Evolutionary conservation across 1,284 basidiomycete species (phyloP), one percentile per base, ranked within the genome.

Genomic region (Boletus sp.): DNA sequence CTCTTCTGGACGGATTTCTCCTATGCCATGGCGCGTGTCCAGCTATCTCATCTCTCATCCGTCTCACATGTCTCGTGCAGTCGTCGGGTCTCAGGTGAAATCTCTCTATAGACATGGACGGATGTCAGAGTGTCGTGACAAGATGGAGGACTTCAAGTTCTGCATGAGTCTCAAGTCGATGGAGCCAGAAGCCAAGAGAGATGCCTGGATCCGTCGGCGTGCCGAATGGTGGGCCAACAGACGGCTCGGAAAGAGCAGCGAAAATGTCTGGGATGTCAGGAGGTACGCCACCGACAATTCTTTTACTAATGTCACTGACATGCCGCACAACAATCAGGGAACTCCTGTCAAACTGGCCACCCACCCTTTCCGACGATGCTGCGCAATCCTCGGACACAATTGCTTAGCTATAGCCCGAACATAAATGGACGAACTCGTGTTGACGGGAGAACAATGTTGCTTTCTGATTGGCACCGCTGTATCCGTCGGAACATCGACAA

Each of bases 131-230:
- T 98, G 96, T 73, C 79, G 78, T 0, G 80, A 81, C 54, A 95
- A 96, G 71, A 82, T 89, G 67, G 88, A 94, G 63, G 95, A 97
- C 67, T 96, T 96, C 82, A 98, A 98, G 76, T 97, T 92, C 76
- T 99, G 96, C 76, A 78, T 98, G 78, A 90, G 87, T 58, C 77
- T 91, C 62, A 96, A 95, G 72, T 81, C 84, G 27, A 78, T 92
- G 73, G 82, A 88, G 51, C 84, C 84, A 12, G 93, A 96, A 56
- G 84, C 88, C 67, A 84, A 85, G 67, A 82, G 91, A 29, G 84
- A 91, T 55, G 83, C 84, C 9, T 99, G 94, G 94, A 87, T 98
- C 56, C 80, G 80, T 48, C 80, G 91, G 27, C 81, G 91, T 48
- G 96, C 96, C 0, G 93, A 97, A 70, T 94, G 91, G 90, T 96